phyloP scores from a whole-genome alignment of 805 yeast species.

The Kuraishia hungarica region DNA sequence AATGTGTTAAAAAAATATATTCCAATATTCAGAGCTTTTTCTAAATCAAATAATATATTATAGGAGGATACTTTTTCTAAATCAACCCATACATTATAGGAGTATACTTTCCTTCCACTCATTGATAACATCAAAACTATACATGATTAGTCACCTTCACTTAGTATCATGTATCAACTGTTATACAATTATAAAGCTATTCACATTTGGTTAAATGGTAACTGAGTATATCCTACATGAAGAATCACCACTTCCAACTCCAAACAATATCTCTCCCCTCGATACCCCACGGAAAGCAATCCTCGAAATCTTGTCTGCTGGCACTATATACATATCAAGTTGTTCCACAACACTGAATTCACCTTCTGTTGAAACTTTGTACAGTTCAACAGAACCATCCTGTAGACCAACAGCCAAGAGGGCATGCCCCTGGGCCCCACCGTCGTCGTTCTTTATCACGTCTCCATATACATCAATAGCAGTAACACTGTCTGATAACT shows the following conservation, averaged over 20 bases:
- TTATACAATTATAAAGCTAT: no score
- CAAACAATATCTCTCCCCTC: neutral
- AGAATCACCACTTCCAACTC: neutral
- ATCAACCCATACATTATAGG: no score
- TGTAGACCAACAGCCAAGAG: conserved; percentile 62
- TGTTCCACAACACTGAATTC: neutral
- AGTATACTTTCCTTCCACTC: no score
- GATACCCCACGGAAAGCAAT: conserved; percentile 1
- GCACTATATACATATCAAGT: neutral
- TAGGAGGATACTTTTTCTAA: no score
- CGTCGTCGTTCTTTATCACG: conserved; percentile 20
- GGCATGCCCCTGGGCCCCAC: no score
- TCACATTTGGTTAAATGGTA: no score
- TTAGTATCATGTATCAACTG: no score
- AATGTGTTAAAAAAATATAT: no score
- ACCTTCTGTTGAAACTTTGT: conserved; percentile 18
- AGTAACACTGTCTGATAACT: conserved; percentile 53
- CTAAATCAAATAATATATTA: no score
- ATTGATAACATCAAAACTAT: no score
- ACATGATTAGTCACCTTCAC: no score
- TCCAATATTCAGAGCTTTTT: no score
- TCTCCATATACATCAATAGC: conserved; percentile 44
- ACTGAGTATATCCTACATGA: neutral
- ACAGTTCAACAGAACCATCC: conserved; percentile 48
- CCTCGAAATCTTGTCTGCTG: conserved; percentile 1